These are phyloP conservation scores for Calonectria honghensis DNA, from an alignment of 2,329 filamentous ascomycete species.

Conservation along the genomic window DNA sequence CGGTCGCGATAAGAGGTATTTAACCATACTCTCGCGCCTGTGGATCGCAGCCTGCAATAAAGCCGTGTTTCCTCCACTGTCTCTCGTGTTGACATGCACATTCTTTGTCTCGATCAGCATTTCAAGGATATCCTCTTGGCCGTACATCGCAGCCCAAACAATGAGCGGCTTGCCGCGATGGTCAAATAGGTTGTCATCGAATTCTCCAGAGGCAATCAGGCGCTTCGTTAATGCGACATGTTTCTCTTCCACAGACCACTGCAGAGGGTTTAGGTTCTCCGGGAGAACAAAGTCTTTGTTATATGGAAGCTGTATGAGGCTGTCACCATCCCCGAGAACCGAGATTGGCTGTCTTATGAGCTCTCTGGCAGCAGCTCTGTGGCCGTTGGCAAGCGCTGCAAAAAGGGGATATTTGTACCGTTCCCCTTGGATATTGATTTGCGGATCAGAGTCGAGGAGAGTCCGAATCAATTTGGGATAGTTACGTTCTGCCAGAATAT, in stretches of 20 bases:
- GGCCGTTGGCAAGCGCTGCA: constrained; percentile 24
- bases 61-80: background rate
- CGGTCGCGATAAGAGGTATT: background rate
- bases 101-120: constrained; percentile 4
- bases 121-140: background rate
- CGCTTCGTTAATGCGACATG: background rate
- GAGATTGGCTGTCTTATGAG: constrained; percentile 17
- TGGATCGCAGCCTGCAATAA: background rate
- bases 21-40: background rate
- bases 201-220: background rate
- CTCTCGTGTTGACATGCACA: constrained; percentile 6
- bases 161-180: background rate
- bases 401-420: constrained; percentile 36
- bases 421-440: constrained; percentile 19
- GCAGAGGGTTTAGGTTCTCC: background rate
- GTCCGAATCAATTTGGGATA: background rate
- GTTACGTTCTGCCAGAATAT: constrained; percentile 25
- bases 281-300: background rate
- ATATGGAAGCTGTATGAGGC: background rate
- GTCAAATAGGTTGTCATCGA: background rate
- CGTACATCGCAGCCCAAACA: background rate
- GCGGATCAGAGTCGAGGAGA: background rate
- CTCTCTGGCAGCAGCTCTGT: constrained; percentile 20
- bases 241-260: background rate
- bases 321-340: background rate